Evolutionary conservation across 495 filamentous ascomycete genomes (phyloP).

Genomic region (Tricharina praecox): DNA sequence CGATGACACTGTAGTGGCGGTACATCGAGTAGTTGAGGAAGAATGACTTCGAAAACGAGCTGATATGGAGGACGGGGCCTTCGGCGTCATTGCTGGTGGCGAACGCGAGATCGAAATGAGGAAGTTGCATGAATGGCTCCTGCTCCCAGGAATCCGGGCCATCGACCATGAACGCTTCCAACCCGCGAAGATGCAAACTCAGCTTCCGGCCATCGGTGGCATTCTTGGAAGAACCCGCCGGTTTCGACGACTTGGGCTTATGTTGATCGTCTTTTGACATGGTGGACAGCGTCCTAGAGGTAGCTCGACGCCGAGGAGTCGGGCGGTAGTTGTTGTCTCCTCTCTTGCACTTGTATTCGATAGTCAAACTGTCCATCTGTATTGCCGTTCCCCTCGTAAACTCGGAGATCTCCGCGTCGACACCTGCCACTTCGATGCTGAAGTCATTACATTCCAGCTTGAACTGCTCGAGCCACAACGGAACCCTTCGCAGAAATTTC

Average conservation of each 20-base stretch:
- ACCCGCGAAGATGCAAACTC: conserved; percentile 57
- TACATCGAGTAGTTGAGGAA: conserved; percentile 83
- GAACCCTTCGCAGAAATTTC: conserved; percentile 61
- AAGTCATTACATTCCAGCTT: conserved; percentile 76
- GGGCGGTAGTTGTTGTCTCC: conserved; percentile 39
- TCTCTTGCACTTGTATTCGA: conserved; percentile 76
- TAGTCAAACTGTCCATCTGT: conserved; percentile 76
- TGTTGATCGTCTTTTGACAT: conserved; percentile 16
- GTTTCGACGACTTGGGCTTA: conserved; percentile 35
- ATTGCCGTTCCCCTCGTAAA: conserved; percentile 64
- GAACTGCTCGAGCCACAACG: conserved; percentile 69
- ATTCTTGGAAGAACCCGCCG: conserved; percentile 40
- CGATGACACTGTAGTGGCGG: conserved; percentile 74
- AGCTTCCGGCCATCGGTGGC: conserved; percentile 72
- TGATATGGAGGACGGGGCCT: conserved; percentile 73
- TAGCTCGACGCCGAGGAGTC: conserved; percentile 39
- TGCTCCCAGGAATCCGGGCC: conserved; percentile 65
- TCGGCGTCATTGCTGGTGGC: conserved; percentile 70
- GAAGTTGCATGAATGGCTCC: conserved; percentile 72
- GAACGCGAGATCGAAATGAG: conserved; percentile 70
- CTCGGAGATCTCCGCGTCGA: conserved; percentile 63
- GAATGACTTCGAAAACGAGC: conserved; percentile 60
- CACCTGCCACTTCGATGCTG: conserved; percentile 74
- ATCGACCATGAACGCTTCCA: conserved; percentile 83
- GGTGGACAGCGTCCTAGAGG: conserved; percentile 40